Base-by-base conservation (phyloP, 2,329 filamentous ascomycete species). In the Tolypocladium sp. region DNA sequence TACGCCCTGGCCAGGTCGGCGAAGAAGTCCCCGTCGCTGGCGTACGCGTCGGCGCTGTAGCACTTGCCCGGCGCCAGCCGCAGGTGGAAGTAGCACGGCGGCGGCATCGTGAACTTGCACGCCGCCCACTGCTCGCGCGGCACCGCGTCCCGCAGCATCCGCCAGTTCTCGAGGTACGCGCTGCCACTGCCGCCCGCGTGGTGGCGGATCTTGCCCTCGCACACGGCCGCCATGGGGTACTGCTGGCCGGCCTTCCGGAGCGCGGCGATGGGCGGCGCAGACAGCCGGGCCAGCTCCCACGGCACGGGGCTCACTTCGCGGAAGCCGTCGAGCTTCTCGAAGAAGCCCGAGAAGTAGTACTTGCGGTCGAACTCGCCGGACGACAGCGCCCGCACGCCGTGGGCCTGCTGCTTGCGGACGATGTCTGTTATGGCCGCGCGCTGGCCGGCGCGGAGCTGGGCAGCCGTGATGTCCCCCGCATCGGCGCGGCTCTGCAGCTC, bases 21-120 rank as follows among this genome's bases (percentile, higher is more conserved):
- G 61, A 85, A 85, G 68, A 84, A 84, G 57, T 80, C 80, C 42
- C 78, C 76, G 42, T 83, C 80, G 55, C 74, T 77, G 49, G 70
- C 66, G 65, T 84, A 84, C 46, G 78, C 79, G 9, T 79, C 75
- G 59, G 77, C 74, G 59, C 74, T 77, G 68, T 83, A 84, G 60
- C 80, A 81, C 63, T 77, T 77, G 67, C 73, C 82, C 20, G 78
- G 76, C 57, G 78, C 77, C 63, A 82, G 78, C 56, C 68, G 66
- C 54, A 76, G 65, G 70, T 90, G 87, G 69, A 89, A 89, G 81
- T 86, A 89, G 69, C 83, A 83, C 2, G 85, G 85, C 5, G 85
- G 83, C 22, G 85, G 82, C 66, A 89, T 75, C 22, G 86, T 89
- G 64, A 89, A 80, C 75, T 90, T 88, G 71, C 86, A 82, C 66